These are phyloP conservation scores for Boletus rex-veris DNA, from an alignment of 768 basidiomycete genomes.

Conservation along the genomic window DNA sequence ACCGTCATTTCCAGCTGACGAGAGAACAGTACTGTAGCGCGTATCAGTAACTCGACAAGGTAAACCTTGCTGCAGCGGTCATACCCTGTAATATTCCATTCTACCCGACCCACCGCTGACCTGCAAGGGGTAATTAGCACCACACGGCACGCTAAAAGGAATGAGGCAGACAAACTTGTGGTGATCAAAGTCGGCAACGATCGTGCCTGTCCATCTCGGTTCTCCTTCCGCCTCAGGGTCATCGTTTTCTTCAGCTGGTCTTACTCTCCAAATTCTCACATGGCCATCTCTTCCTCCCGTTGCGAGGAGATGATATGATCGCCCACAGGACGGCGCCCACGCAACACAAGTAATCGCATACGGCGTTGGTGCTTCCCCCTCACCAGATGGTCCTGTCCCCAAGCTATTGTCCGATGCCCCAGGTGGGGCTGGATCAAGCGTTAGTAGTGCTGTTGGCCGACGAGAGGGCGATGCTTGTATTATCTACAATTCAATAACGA, in stretches of 20 bases:
- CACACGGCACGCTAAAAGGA: not conserved
- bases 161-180: conserved; percentile 52
- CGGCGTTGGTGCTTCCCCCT: conserved; percentile 39
- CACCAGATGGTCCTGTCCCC: conserved; percentile 21
- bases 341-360: conserved; percentile 78
- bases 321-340: conserved; percentile 93
- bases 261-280: conserved; percentile 87
- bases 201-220: conserved; percentile 63
- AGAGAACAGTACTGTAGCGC: conserved; percentile 66
- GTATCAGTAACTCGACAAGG: conserved; percentile 1
- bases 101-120: conserved; percentile 77
- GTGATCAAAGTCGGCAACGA: conserved; percentile 86
- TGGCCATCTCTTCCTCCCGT: conserved; percentile 85
- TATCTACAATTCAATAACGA: conserved; percentile 43
- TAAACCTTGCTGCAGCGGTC: not conserved
- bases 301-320: conserved; percentile 92
- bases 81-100: conserved; percentile 92
- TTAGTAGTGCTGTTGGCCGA: conserved; percentile 63
- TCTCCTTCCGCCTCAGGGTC: conserved; percentile 43
- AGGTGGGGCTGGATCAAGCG: conserved; percentile 44
- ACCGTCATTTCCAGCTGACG: conserved; percentile 81
- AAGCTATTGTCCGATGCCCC: conserved; percentile 20
- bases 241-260: conserved; percentile 48
- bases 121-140: conserved; percentile 33
- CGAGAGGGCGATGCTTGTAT: conserved; percentile 69